These are phyloP conservation scores for Xylariaceae sp. DNA, from an alignment of 2,329 filamentous ascomycete species.

Conservation along the genomic window DNA sequence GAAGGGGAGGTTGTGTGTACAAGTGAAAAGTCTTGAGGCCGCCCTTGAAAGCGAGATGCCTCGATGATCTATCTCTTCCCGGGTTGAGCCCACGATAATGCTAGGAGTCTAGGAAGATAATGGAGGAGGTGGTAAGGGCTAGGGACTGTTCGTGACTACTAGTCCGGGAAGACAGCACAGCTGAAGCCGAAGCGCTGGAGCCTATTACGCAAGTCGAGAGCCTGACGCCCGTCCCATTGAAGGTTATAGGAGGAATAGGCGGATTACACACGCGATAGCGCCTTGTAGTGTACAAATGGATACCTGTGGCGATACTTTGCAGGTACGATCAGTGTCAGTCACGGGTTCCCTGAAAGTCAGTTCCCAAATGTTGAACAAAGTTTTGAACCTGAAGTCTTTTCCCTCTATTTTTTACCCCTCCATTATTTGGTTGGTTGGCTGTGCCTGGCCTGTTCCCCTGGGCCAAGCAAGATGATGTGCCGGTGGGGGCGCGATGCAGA, in stretches of 20 bases:
- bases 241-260: background rate
- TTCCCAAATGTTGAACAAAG: constrained; percentile 34
- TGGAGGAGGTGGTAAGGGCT: too few species aligned
- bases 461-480: constrained; percentile 2
- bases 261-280: background rate
- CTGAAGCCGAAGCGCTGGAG: background rate
- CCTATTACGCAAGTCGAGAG: background rate
- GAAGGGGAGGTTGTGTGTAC: background rate
- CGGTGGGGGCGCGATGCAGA: background rate
- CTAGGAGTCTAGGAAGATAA: background rate
- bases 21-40: background rate
- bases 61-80: background rate
- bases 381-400: constrained; percentile 12
- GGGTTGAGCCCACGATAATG: background rate
- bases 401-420: constrained; percentile 7
- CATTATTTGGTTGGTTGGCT: constrained; percentile 8
- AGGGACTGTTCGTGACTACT: too few species aligned
- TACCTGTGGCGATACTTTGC: background rate
- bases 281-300: background rate
- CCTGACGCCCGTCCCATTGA: background rate
- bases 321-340: background rate
- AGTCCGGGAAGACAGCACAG: too few species aligned
- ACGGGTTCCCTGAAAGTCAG: background rate
- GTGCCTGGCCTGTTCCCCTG: constrained; percentile 1
- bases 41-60: background rate